Percentiles rank a stretch among this genome's conserved stretches.
These are phyloP conservation scores for Aspergillus sclerotiicarbonarius DNA, from an alignment of 495 filamentous ascomycete species.

Conservation along the genomic window DNA sequence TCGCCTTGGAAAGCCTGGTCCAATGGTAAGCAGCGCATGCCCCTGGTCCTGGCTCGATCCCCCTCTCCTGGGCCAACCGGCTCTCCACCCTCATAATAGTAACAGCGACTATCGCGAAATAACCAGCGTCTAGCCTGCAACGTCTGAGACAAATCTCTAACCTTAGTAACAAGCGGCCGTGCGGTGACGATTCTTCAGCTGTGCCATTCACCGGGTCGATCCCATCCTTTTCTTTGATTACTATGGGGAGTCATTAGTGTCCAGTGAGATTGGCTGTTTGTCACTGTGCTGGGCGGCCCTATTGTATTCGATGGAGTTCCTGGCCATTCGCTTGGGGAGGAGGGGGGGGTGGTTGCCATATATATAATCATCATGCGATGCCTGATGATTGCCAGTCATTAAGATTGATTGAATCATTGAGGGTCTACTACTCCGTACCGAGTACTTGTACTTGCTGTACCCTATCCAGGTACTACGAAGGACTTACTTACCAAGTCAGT, in stretches of 20 bases:
- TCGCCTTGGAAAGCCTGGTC: not conserved
- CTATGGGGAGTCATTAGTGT: not conserved
- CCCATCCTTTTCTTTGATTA: constrained; percentile 21
- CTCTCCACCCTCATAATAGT: constrained; percentile 4
- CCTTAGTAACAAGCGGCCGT: constrained; percentile 19
- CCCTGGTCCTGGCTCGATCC: constrained; percentile 1
- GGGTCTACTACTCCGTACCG: not conserved
- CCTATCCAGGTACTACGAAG: too few relatives aligned
- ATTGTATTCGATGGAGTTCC: too few relatives aligned
- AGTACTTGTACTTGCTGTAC: not conserved
- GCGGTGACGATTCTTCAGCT: constrained; percentile 16
- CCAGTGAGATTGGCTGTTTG: not conserved
- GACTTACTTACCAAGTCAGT: too few relatives aligned
- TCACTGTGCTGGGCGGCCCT: too few relatives aligned
- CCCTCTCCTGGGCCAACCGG: not conserved
- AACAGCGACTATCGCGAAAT: constrained; percentile 6
- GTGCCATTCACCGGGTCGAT: constrained; percentile 17
- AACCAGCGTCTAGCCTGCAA: constrained; percentile 10
- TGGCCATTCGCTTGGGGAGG: too few relatives aligned
- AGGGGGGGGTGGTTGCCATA: too few relatives aligned
- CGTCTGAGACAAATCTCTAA: constrained; percentile 25
- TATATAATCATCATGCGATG: too few relatives aligned
- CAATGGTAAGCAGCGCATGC: constrained; percentile 2
- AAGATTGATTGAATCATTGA: too few relatives aligned
- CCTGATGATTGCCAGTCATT: too few relatives aligned